These are phyloP conservation scores for Otatea glauca DNA, from an alignment of 176 grass and related monocot genomes.

Conservation along the genomic window DNA sequence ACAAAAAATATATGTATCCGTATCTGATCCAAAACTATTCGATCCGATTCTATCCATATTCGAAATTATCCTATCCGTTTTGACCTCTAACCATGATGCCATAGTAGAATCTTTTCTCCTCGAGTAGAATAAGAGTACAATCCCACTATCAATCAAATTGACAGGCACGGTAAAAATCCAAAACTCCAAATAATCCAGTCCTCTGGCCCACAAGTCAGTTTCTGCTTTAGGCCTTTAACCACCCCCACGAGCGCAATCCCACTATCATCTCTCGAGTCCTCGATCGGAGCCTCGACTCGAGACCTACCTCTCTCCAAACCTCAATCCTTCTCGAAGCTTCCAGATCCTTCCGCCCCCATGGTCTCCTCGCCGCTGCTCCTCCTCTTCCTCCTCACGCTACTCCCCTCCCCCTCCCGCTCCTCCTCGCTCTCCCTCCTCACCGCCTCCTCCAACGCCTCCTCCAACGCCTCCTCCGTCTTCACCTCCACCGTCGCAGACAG, in stretches of 20 bases:
- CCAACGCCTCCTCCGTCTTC: conserved; percentile 35
- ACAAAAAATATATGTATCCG: too few species aligned
- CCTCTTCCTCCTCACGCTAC: conserved; percentile 33
- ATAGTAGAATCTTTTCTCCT: too few species aligned
- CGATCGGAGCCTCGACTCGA: conserved; percentile 32
- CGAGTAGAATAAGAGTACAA: too few species aligned
- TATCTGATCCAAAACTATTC: too few species aligned
- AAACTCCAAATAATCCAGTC: too few species aligned
- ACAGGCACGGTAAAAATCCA: too few species aligned
- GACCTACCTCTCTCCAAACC: conserved; percentile 36
- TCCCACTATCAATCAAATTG: too few species aligned
- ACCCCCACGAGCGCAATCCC: conserved; percentile 22
- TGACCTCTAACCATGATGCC: too few species aligned
- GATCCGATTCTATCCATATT: too few species aligned
- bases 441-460: conserved; percentile 35
- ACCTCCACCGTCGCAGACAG: conserved; percentile 18
- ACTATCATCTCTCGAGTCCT: not conserved
- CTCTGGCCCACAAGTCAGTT: not conserved
- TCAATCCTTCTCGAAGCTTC: conserved; percentile 40
- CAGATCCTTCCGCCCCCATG: conserved; percentile 25
- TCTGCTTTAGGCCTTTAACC: not conserved
- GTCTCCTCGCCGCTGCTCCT: conserved; percentile 23
- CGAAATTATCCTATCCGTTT: too few species aligned
- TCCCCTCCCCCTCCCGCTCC: conserved; percentile 44
- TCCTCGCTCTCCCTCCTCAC: conserved; percentile 41